Evolutionary conservation across 164 flowering plant species (phyloP).

Genomic region (Cinnamomum micranthum): DNA sequence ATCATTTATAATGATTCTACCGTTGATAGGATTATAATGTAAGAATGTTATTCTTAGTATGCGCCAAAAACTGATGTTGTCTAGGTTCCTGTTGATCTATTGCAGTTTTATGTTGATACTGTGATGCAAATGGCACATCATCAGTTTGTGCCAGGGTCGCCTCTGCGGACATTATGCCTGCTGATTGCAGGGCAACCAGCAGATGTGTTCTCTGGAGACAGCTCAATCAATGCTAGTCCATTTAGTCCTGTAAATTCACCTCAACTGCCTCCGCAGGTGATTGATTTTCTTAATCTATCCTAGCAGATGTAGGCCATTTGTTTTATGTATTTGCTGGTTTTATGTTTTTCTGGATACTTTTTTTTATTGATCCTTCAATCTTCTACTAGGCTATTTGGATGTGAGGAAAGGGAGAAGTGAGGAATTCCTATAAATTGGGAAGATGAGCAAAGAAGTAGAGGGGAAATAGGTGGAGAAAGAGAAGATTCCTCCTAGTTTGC

Average conservation of each 20-base stretch:
- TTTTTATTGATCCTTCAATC: too few species aligned
- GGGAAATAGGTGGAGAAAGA: too few species aligned
- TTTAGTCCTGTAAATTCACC: conserved; percentile 28
- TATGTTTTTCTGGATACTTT: too few species aligned
- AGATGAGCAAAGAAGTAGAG: too few species aligned
- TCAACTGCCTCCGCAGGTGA: conserved; percentile 67
- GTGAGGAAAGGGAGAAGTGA: too few species aligned
- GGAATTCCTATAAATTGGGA: too few species aligned
- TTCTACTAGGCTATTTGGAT: too few species aligned
- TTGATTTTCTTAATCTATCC: background rate
- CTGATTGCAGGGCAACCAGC: conserved; percentile 91
- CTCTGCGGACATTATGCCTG: conserved; percentile 87
- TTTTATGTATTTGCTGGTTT: too few species aligned
- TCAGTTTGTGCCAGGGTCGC: conserved; percentile 83
- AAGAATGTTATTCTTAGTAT: background rate
- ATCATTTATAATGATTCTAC: background rate
- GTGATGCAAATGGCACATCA: conserved; percentile 88
- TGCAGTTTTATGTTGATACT: conserved; percentile 88
- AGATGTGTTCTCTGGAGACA: conserved; percentile 65
- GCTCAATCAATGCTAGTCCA: conserved; percentile 15
- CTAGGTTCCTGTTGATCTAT: conserved; percentile 2
- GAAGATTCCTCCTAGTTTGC: too few species aligned
- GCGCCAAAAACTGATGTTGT: background rate
- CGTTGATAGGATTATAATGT: background rate
- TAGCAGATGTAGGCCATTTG: background rate